Base-by-base conservation (phyloP, 2,329 filamentous ascomycete genomes). In the Microdochium bolleyi region DNA sequence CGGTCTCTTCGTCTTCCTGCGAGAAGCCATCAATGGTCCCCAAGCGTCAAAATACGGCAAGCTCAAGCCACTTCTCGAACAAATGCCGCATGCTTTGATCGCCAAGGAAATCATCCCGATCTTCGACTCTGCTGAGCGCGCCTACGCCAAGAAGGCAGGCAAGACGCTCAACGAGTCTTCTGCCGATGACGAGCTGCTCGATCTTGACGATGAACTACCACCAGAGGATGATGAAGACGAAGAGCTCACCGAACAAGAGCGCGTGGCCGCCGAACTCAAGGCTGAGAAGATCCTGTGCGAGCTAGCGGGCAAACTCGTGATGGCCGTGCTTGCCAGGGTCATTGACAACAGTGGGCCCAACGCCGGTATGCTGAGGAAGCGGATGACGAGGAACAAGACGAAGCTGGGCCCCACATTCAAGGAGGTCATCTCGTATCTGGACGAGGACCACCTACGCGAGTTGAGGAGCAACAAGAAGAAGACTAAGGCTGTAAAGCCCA, bases 251-350 rank as follows among this genome's bases (percentile, higher is more conserved):
- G 75, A 77, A 51, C 75, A 79, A 61, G 75, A 88, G 62, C 78
- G 82, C 53, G 74, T 82, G 58, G 78, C 84, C 49, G 78, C 80
- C 38, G 82, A 84, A 53, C 78, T 96, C 32, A 78, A 92, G 54
- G 84, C 90, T 0, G 94, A 97, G 69, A 87, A 92, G 64, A 82
- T 85, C 21, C 79, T 97, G 1, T 97, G 92, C 68, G 87, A 92
- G 61, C 76, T 96, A 24, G 85, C 92, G 0, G 87, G 84, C 56
- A 95, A 94, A 65, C 82, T 95, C 46, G 88, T 96, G 37, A 80
- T 95, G 44, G 87, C 86, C 13, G 84, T 95, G 22, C 75, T 88
- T 10, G 89, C 85, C 21, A 84, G 83, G 51, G 83, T 91, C 41
- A 75, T 96, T 50, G 90, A 95, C 63, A 72, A 76, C 44, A 75